Evolutionary conservation across 164 flowering plant genomes (phyloP), one percentile per base, ranked within the genome.

Genomic region (Buxus sempervirens): DNA sequence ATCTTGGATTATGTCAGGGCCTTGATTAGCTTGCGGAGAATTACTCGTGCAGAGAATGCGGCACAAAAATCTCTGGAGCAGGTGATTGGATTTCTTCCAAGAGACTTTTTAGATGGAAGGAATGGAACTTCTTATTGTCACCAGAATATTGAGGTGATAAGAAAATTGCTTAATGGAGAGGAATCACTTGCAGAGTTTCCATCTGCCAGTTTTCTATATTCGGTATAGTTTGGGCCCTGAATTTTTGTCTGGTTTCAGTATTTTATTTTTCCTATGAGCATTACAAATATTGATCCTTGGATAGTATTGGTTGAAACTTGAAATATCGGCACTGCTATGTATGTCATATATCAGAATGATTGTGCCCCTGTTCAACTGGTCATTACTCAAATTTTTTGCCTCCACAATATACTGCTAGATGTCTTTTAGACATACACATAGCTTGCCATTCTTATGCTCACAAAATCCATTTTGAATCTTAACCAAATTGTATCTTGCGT

Each of bases 181-280:
- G 93, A 90, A 72, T 93, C 99, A 36, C 88, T 96, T 42, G 97
- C 98, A 70, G 98, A 88, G 69, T 96, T 93, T 81, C 99, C 99
- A 69, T 81, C 38, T 74, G 88, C 96, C 51, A 86, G 98, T 85
- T 80, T 92, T 65, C 65, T 96, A 59, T 82, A 90, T 74, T 67
- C 87, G 94, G 99, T 96, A 90, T 49, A 26, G n/a, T 73, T 51
- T 67, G 69, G 53, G 53, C 26, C 16, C 49, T 64, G 55, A 20
- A 15, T 57, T 56, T 32, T 16, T 32, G 41, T 67, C 18, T 41
- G 10, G 19, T 54, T 63, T 57, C 38, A 58, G 23, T 12, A 27
- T 64, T 32, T 56, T 14, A 32, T 55, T 58, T 27, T 27, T 54
- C 62, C n/a, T 21, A 36, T 19, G 9, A 51, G 23, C 18, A 48